Percentiles rank a stretch among this genome's conserved stretches.
Conservation (phyloP, 441 rosid species). For the Eutrema salsugineum region DNA sequence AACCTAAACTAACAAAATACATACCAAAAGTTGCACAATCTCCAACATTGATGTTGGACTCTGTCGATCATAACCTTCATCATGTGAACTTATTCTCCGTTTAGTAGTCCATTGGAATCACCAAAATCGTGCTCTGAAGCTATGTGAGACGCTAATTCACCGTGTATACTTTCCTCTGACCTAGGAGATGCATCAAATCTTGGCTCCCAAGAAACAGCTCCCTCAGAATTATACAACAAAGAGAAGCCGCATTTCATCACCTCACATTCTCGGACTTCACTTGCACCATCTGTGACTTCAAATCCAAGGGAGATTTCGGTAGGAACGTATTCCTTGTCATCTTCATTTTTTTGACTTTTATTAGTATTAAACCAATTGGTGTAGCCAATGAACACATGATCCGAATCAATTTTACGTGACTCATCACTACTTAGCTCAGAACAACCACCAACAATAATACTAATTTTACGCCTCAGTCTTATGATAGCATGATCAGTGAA, state of each 20-base stretch:
- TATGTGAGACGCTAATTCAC: no score
- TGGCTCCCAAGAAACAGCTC: neutral
- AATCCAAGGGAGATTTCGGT: neutral
- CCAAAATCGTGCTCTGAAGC: no score
- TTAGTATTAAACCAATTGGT: neutral
- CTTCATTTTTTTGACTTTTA: neutral
- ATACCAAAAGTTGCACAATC: no score
- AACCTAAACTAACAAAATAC: no score
- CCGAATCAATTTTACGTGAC: neutral
- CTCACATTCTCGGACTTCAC: neutral
- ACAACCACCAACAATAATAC: neutral
- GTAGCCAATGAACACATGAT: constrained; percentile 8
- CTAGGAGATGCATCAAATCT: neutral
- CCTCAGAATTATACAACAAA: neutral
- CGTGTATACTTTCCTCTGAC: neutral
- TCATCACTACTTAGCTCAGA: neutral
- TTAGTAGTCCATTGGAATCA: no score
- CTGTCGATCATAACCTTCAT: no score
- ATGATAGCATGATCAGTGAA: neutral
- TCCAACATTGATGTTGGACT: no score
- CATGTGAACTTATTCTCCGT: no score
- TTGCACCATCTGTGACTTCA: constrained; percentile 11
- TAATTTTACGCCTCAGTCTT: neutral
- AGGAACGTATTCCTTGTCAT: no score
- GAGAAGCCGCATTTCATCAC: constrained; percentile 16